Percentiles rank a stretch among this genome's conserved stretches.
Conservation (phyloP, 306 rosid species). For the Herpetospermum pedunculosum region DNA sequence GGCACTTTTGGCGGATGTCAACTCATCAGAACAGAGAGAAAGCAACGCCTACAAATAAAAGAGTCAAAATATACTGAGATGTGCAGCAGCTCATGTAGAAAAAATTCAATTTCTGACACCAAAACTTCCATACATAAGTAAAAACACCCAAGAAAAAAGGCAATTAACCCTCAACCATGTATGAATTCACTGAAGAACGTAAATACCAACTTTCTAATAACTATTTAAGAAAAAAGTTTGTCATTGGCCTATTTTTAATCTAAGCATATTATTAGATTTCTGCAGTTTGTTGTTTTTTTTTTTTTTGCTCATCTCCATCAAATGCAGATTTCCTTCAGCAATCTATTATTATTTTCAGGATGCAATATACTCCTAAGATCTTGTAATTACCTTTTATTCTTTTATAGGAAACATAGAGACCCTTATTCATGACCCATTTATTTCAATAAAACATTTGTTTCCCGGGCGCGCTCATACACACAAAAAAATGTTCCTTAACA, state of each 20-base stretch:
- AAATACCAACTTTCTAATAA: neutral
- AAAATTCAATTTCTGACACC: neutral
- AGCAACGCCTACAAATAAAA: constrained; percentile 64
- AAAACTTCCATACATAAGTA: neutral
- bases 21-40: constrained; percentile 85
- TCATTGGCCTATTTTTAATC: neutral
- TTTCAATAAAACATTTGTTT: neutral
- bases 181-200: constrained; percentile 3
- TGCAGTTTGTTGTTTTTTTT: neutral
- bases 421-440: neutral
- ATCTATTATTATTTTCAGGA: neutral
- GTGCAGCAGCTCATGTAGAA: neutral
- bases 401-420: neutral
- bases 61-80: constrained; percentile 12
- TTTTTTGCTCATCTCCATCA: neutral
- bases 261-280: neutral
- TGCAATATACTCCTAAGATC: neutral
- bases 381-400: neutral
- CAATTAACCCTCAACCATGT: neutral
- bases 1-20: constrained; percentile 71
- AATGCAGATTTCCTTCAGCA: neutral
- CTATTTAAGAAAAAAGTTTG: neutral
- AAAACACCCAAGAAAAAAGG: neutral
- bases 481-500: neutral
- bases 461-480: neutral